phyloP scores from a whole-genome alignment of 2,329 filamentous ascomycete genomes.

The Fusarium protoensiforme region DNA sequence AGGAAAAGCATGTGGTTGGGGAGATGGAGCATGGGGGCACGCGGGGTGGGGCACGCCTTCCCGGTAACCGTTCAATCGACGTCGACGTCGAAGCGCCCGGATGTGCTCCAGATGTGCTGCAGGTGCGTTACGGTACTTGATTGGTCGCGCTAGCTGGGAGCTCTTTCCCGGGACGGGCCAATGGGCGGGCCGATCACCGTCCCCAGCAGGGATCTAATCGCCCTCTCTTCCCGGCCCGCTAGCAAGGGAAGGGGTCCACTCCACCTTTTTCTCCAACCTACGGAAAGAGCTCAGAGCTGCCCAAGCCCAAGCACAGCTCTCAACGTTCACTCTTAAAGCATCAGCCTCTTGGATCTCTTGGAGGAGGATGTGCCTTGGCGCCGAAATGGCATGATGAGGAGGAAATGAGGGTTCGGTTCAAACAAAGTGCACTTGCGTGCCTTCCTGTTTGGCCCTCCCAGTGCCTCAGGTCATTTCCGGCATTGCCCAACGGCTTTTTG shows the following conservation, averaged over 20 bases:
- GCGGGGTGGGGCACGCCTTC: slow-evolving; percentile 42
- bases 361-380: slow-evolving; percentile 6
- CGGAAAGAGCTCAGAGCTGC: slow-evolving; percentile 24
- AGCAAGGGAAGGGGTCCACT: slow-evolving; percentile 30
- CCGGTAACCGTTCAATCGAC: slow-evolving; percentile 45
- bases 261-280: slow-evolving; percentile 17
- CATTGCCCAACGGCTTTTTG: slow-evolving; percentile 2
- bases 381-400: slow-evolving; percentile 14
- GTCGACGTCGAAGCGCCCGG: slow-evolving; percentile 47
- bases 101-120: slow-evolving; percentile 39
- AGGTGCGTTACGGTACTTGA: slow-evolving; percentile 46
- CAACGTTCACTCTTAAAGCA: slow-evolving; percentile 3
- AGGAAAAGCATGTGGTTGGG: slow-evolving; percentile 48
- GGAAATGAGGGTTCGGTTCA: slow-evolving; percentile 3
- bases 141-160: slow-evolving; percentile 49
- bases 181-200: slow-evolving; percentile 49
- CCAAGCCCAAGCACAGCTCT: neutral
- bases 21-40: slow-evolving; percentile 40
- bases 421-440: neutral
- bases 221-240: slow-evolving; percentile 44
- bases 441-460: neutral
- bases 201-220: slow-evolving; percentile 50
- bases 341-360: slow-evolving; percentile 17
- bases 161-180: slow-evolving; percentile 43
- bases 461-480: slow-evolving; percentile 18